These are phyloP conservation scores for Pseudocercospora vitis DNA, from an alignment of 2,329 filamentous ascomycete species.

Conservation along the genomic window DNA sequence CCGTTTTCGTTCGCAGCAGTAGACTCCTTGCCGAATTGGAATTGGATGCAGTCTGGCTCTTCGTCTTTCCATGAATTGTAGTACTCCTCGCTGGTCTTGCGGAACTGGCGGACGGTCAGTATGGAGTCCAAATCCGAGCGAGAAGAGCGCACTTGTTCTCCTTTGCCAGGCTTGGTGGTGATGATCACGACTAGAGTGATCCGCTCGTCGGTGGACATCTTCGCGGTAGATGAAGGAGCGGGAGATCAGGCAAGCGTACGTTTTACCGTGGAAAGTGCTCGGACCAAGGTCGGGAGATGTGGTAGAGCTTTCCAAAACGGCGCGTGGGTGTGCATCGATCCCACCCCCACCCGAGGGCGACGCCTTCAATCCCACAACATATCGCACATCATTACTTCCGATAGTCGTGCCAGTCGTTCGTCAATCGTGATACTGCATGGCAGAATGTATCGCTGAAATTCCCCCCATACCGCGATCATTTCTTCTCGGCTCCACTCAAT, in stretches of 20 bases:
- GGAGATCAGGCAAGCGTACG: neutral
- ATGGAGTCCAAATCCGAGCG: neutral
- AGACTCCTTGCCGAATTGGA: slow-evolving; percentile 3
- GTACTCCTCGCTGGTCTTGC: neutral
- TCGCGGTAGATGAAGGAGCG: neutral
- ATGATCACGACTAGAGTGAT: slow-evolving; percentile 12
- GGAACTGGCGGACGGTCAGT: neutral
- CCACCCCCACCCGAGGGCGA: no score
- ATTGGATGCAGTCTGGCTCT: slow-evolving; percentile 10
- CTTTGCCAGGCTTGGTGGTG: slow-evolving; percentile 12
- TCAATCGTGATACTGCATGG: neutral
- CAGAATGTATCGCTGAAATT: neutral
- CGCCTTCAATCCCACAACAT: no score
- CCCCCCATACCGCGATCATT: no score
- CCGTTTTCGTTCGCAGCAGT: neutral
- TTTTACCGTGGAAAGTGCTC: neutral
- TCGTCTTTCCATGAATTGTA: neutral
- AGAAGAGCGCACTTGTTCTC: slow-evolving; percentile 6
- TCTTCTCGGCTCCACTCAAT: slow-evolving; percentile 30
- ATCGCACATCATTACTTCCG: no score
- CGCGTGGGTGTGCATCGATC: no score
- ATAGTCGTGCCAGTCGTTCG: neutral
- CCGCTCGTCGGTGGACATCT: slow-evolving; percentile 2
- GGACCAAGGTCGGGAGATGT: no score
- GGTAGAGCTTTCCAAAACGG: no score